Base-by-base conservation (phyloP, 495 filamentous ascomycete species). In the Aspergillus steynii region DNA sequence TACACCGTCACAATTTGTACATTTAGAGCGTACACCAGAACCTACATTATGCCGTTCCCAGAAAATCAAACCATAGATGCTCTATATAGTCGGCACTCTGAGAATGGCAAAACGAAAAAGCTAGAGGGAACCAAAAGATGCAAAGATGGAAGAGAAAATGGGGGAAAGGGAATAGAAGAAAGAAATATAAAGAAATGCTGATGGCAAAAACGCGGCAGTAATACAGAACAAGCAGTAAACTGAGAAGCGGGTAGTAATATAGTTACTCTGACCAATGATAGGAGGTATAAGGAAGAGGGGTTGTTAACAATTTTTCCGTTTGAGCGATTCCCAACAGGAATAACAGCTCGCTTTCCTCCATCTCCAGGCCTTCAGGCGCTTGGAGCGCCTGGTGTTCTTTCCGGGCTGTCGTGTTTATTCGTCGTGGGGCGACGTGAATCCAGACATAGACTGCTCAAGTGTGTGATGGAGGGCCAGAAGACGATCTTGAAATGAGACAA, bases 1-100 rank as follows among this genome's bases (percentile, higher is more conserved):
- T 50, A 34, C 28, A 58, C 32, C 56, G 34, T 58, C 56, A 34
- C 50, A 26, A 25, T 29, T 27, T 45, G 46, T 52, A 49, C 49
- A 54, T 61, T 53, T 56, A 55, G 50, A 26, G 53, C 53, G 56
- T 31, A 61, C 57, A 59, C 26, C 61, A 56, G 32, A 59, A 65
- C 65, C 61, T 67, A 68, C 62, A 62, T 62, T 55, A 32, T 51
- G 53, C 59, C 53, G 48, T 45, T 57, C 61, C 63, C 12, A 53
- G 48, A 56, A 29, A 65, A 50, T 61, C 56, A 65, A 57, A 56
- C 58, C 60, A 65, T 68, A 61, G 37, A 65, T 68, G 66, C 57
- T 65, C 61, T 68, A 68, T 68, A 63, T 63, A 67, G 61, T 55
- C 58, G 50, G 54, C 53, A 62, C 50, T 59, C 52, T 58, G 61